These are phyloP conservation scores for Fimicolochytrium jonesii DNA, from an alignment of 192 early-diverging fungal species.

Conservation along the genomic window DNA sequence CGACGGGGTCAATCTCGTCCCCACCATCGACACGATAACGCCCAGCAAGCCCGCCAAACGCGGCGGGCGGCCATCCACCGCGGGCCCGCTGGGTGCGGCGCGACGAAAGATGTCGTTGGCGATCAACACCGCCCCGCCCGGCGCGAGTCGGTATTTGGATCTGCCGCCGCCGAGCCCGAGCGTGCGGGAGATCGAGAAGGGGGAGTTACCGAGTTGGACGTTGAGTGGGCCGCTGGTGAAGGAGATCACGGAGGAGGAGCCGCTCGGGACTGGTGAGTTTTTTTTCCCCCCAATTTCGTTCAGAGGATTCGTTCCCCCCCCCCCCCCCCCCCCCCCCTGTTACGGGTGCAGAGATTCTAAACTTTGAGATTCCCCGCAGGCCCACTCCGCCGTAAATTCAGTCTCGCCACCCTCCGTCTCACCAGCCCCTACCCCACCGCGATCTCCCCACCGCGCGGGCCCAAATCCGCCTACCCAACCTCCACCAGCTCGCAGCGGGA, in stretches of 20 bases:
- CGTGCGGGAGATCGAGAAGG: slow-evolving; percentile 39
- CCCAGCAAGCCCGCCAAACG: too few species aligned
- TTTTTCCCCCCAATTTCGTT: too few species aligned
- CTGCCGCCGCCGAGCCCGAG: slow-evolving; percentile 37
- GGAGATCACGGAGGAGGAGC: slow-evolving; percentile 33
- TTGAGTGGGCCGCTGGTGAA: slow-evolving; percentile 31
- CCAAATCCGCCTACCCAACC: slow-evolving; percentile 11
- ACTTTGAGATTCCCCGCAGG: too few species aligned
- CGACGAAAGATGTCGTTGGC: neutral
- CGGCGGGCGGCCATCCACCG: neutral
- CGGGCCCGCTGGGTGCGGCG: neutral
- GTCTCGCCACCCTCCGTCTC: slow-evolving; percentile 8
- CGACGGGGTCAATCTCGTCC: too few species aligned
- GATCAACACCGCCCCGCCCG: neutral
- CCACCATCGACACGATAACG: too few species aligned
- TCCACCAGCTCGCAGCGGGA: neutral
- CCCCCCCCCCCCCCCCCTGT: too few species aligned
- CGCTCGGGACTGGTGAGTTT: slow-evolving; percentile 10
- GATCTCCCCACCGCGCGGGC: slow-evolving; percentile 1
- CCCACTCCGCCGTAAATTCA: slow-evolving; percentile 25
- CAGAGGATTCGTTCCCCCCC: too few species aligned
- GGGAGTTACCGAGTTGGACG: slow-evolving; percentile 37
- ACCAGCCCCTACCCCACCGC: slow-evolving; percentile 12
- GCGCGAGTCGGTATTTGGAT: too few species aligned
- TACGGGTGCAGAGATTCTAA: too few species aligned